Conservation (phyloP, 2,329 filamentous ascomycete species). For the Elsinoe batatas region DNA sequence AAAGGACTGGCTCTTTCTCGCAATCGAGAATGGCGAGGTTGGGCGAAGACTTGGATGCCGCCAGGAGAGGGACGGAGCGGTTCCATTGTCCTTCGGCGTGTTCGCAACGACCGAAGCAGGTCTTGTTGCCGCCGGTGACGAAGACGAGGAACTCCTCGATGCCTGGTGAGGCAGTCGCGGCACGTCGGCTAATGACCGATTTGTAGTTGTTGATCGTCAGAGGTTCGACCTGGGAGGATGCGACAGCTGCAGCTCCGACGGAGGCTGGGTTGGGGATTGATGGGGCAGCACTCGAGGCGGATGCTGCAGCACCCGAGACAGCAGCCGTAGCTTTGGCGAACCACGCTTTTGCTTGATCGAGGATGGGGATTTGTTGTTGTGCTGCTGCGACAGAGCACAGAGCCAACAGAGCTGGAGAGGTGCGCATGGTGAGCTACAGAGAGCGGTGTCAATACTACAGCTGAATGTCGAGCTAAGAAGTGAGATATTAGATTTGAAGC, state of each 20-base stretch:
- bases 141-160: conserved; percentile 71
- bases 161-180: conserved; percentile 44
- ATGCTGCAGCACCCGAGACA: conserved; percentile 33
- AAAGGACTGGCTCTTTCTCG: conserved; percentile 63
- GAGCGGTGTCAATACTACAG: too few relatives aligned
- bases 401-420: conserved; percentile 43
- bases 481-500: too few relatives aligned
- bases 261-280: conserved; percentile 37
- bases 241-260: conserved; percentile 43
- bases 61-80: conserved; percentile 44
- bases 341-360: conserved; percentile 50
- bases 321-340: conserved; percentile 46
- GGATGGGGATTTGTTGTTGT: conserved; percentile 50
- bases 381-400: conserved; percentile 42
- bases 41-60: conserved; percentile 50
- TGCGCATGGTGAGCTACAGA: conserved; percentile 37
- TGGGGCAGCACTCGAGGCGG: conserved; percentile 30
- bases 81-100: conserved; percentile 52
- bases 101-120: conserved; percentile 62
- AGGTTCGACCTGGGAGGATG: conserved; percentile 42
- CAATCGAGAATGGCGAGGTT: conserved; percentile 64
- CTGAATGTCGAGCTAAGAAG: too few relatives aligned
- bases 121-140: conserved; percentile 66
- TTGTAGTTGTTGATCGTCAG: conserved; percentile 64
- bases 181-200: conserved; percentile 53